These are phyloP conservation scores for Solanum acaule DNA, from an alignment of 257 asterid species.

Conservation along the genomic window DNA sequence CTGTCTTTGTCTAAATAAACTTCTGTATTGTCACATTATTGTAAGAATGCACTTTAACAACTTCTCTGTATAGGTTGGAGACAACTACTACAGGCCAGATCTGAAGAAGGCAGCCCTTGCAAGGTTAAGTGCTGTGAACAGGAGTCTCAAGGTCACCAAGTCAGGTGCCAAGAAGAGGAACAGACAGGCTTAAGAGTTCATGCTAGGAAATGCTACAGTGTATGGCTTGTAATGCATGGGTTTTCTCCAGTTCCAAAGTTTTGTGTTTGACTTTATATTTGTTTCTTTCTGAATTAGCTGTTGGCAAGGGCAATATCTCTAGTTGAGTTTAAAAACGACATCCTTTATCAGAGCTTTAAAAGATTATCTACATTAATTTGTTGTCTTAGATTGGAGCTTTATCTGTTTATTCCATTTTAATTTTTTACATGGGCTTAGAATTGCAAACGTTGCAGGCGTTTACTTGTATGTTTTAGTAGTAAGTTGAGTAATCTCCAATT, in stretches of 20 bases:
- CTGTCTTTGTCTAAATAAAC: neutral
- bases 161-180: constrained; percentile 89
- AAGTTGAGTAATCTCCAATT: neutral
- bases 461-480: neutral
- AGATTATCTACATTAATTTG: neutral
- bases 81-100: constrained; percentile 84
- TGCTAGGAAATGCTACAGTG: constrained; percentile 1
- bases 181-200: constrained; percentile 39
- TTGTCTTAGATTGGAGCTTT: neutral
- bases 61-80: constrained; percentile 44
- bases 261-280: neutral
- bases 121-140: constrained; percentile 63
- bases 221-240: neutral
- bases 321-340: neutral
- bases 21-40: neutral
- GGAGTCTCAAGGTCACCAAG: constrained; percentile 89
- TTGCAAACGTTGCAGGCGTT: neutral
- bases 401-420: neutral
- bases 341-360: neutral
- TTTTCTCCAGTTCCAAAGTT: neutral
- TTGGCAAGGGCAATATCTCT: neutral
- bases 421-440: neutral
- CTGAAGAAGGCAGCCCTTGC: constrained; percentile 94
- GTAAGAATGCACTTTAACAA: neutral
- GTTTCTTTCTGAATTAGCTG: neutral